phyloP scores from a whole-genome alignment of 352 stramenopile genomes.

The Globisporangium yorkense region DNA sequence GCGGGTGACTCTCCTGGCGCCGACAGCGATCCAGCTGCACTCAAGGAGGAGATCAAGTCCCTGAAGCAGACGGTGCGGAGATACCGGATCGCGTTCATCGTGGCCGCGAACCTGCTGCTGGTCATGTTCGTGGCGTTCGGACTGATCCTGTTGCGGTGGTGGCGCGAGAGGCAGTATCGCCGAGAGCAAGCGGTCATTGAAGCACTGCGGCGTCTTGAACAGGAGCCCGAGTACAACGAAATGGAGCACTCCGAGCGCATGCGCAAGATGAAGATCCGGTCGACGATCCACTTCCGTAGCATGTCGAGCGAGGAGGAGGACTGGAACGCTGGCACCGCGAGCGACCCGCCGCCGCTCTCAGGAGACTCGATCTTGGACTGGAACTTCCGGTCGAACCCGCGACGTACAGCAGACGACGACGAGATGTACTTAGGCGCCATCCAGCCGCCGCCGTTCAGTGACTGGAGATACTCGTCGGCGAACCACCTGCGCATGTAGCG shows the following conservation, averaged over 20 bases:
- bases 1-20: constrained; percentile 6
- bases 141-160: constrained; percentile 9
- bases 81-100: constrained; percentile 11
- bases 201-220: not conserved
- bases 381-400: constrained; percentile 14
- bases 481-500: constrained; percentile 10
- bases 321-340: constrained; percentile 2
- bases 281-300: constrained; percentile 9
- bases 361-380: constrained; percentile 12
- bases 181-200: constrained; percentile 4
- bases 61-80: not conserved
- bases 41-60: constrained; percentile 12
- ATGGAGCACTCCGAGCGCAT: not conserved
- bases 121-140: constrained; percentile 8
- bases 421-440: not conserved
- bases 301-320: constrained; percentile 7
- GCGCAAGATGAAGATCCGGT: constrained; percentile 3
- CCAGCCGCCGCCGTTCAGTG: constrained; percentile 9
- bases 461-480: constrained; percentile 12
- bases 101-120: constrained; percentile 5
- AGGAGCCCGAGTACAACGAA: constrained; percentile 2
- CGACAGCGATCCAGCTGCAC: constrained; percentile 1
- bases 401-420: not conserved
- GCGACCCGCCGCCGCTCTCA: constrained; percentile 1
- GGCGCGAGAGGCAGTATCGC: constrained; percentile 14